Percentiles rank a stretch among this genome's conserved stretches.
phyloP scores from a whole-genome alignment of 805 yeast genomes.

The Wickerhamomyces chambardii region DNA sequence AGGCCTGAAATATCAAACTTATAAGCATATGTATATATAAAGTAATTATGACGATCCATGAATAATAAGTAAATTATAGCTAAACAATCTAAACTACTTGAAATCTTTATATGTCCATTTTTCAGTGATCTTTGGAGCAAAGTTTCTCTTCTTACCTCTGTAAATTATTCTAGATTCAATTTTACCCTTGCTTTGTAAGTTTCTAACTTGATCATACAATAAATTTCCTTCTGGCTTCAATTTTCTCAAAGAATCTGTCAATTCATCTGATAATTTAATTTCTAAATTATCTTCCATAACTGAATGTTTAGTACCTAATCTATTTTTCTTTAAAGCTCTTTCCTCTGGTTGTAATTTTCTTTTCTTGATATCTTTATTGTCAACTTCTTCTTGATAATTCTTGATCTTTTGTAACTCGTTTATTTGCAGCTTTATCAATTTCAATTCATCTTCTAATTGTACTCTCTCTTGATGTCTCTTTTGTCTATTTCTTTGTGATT shows the following conservation, averaged over 20 bases:
- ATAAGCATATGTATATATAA: too few species aligned
- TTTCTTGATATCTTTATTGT: conserved; percentile 11
- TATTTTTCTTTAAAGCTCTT: conserved; percentile 25
- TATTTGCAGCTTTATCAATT: conserved; percentile 50
- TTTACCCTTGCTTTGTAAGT: conserved; percentile 76
- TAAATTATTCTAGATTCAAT: conserved; percentile 73
- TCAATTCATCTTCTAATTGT: conserved; percentile 46
- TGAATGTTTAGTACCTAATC: conserved; percentile 36
- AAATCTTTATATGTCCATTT: conserved; percentile 93
- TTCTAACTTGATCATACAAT: conserved; percentile 72
- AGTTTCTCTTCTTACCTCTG: conserved; percentile 54
- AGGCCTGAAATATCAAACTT: too few species aligned
- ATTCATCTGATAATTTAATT: conserved; percentile 82
- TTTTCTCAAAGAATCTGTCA: conserved; percentile 75
- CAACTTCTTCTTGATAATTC: conserved; percentile 20
- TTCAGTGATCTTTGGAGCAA: conserved; percentile 71
- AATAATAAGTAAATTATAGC: too few species aligned
- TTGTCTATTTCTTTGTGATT: conserved; percentile 65
- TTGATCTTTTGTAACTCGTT: conserved; percentile 46
- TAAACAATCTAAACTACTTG: conserved; percentile 30
- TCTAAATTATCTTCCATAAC: conserved; percentile 44
- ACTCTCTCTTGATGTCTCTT: conserved; percentile 51
- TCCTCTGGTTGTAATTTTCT: conserved; percentile 15
- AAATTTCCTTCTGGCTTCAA: conserved; percentile 88
- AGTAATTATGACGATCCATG: neutral